Conservation (phyloP, 176 grass and related monocot genomes). For the Canna indica region DNA sequence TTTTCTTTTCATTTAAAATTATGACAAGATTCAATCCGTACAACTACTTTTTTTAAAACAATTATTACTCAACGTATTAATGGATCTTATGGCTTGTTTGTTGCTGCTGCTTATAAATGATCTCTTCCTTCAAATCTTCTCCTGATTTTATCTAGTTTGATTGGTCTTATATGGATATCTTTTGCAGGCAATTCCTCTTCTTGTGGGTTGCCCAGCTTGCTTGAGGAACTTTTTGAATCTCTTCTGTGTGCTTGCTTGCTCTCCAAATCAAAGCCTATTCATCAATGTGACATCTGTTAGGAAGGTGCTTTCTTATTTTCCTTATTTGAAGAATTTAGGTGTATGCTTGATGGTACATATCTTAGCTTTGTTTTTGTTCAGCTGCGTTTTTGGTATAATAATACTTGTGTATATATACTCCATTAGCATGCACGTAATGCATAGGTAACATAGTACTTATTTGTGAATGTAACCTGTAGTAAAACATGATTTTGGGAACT, state of each 20-base stretch:
- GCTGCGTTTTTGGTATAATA: not conserved
- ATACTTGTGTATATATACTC: not conserved
- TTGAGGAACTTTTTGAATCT: conserved; percentile 96
- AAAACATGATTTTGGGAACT: conserved; percentile 15
- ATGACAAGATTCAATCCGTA: no score
- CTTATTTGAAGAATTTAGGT: not conserved
- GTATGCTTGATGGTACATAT: not conserved
- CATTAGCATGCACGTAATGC: conserved; percentile 10
- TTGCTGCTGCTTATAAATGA: not conserved
- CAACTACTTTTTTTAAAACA: no score
- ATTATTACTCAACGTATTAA: no score
- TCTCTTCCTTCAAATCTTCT: conserved; percentile 12
- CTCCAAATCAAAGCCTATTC: conserved; percentile 94
- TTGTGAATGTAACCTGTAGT: conserved; percentile 9
- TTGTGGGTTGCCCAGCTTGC: conserved; percentile 98
- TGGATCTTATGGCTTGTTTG: not conserved
- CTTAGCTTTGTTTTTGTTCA: not conserved
- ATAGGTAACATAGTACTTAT: not conserved
- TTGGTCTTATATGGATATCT: conserved; percentile 7
- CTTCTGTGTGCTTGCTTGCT: conserved; percentile 89
- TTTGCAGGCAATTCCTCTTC: conserved; percentile 91
- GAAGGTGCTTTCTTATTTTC: conserved; percentile 41
- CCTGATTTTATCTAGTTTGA: conserved; percentile 4
- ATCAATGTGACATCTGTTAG: conserved; percentile 87
- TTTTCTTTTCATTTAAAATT: no score